Evolutionary conservation across 1,139 yeast genomes (phyloP).

Genomic region (Wickerhamiella pararugosa): DNA sequence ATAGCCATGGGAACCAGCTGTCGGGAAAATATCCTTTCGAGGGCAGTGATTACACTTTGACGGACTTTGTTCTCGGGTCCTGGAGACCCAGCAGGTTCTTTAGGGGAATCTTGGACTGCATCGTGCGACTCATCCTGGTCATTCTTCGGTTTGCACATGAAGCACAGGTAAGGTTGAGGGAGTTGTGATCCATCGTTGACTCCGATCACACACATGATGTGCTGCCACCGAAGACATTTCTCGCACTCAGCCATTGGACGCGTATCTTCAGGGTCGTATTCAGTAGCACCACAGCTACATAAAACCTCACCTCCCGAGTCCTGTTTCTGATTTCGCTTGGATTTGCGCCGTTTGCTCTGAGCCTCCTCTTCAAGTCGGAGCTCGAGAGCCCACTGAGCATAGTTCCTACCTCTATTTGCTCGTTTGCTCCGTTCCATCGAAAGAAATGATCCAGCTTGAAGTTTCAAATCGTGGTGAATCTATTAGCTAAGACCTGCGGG

Average conservation of each 20-base stretch:
- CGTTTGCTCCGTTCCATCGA: slow-evolving; percentile 9
- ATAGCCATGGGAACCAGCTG: slow-evolving; percentile 7
- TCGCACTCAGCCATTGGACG: slow-evolving; percentile 61
- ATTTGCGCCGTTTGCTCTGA: background rate
- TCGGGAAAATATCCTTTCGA: slow-evolving; percentile 5
- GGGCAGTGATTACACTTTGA: slow-evolving; percentile 10
- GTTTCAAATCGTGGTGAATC: too few species aligned
- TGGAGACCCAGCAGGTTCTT: background rate
- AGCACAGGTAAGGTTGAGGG: slow-evolving; percentile 38
- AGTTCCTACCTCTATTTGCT: slow-evolving; percentile 14
- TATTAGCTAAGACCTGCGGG: slow-evolving; percentile 4
- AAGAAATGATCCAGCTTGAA: too few species aligned
- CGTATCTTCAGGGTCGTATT: background rate
- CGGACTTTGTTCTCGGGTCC: slow-evolving; percentile 9
- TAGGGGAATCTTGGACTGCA: background rate
- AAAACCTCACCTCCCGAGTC: background rate
- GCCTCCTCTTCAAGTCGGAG: background rate
- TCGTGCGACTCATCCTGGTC: background rate
- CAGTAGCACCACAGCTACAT: slow-evolving; percentile 6
- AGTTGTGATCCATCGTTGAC: slow-evolving; percentile 27
- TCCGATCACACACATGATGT: slow-evolving; percentile 55
- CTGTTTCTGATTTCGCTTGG: background rate
- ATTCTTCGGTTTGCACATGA: slow-evolving; percentile 26
- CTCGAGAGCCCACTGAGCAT: slow-evolving; percentile 9
- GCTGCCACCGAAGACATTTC: slow-evolving; percentile 73